Evolutionary conservation across 164 flowering plant species (phyloP), one percentile per base, ranked within the genome.

Genomic region (Brasenia schreberi): DNA sequence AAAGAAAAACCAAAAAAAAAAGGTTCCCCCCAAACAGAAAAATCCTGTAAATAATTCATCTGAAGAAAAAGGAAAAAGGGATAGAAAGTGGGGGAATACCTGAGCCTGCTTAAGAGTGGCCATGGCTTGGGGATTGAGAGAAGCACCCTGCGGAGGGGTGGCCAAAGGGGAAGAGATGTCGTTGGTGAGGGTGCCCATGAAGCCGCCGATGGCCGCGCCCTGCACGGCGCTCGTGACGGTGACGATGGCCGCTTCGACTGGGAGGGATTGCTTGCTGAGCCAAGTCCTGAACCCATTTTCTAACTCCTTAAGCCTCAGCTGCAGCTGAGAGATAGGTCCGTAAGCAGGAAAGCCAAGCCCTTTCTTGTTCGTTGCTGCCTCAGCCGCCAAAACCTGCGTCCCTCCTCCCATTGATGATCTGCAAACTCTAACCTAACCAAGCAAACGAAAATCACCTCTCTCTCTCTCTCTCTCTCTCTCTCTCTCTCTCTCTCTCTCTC

Each of bases 61-160:
- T 58, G 18, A 58, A 58, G 18, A 61, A 61, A 61, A 61, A 23
- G 12, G 17, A 61, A 18, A n/a, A 61, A 61, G 33, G 10, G 19
- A 12, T 18, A 58, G 17, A 14, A 61, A 18, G 63, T 11, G 12
- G 12, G 63, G 56, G 11, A 17, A 11, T 42, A 91, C 97, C 94
- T 91, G 97, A 44, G 96, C 93, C 80, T 89, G 97, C 73, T 89
- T 73, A 68, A 94, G 68, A 49, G 96, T 86, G 53, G 92, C 85
- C 94, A 89, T 79, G 67, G 92, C 92, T 45, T 89, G 80, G 39
- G 96, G 84, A 67, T 81, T 78, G 60, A 89, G 82, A 56, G 68
- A 62, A 7, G 83, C 75, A 27, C 73, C 73, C 42, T 89, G 84
- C 0, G 92, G 86, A 70, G 95, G 83, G 59, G 80, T 62, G 4